A percentile compares a stretch with the other conserved stretches of the same genome.
These are phyloP conservation scores for Phaeotremella skinneri DNA, from an alignment of 768 basidiomycete genomes.

Conservation along the genomic window DNA sequence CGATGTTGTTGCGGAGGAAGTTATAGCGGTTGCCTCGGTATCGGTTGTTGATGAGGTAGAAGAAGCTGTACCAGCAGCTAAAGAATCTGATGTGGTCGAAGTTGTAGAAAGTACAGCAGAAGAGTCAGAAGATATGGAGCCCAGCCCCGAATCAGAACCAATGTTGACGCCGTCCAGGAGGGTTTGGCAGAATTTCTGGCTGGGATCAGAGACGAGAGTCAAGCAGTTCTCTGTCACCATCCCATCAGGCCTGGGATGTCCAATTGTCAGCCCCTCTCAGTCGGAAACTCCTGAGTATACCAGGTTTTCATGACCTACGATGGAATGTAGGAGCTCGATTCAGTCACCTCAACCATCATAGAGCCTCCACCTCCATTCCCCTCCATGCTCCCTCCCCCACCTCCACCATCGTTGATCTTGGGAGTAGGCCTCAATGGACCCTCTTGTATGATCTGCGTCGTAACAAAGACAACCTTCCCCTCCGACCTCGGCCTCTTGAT, in stretches of 20 bases:
- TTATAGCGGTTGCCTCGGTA: background rate
- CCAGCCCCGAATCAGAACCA: slow-evolving; percentile 1
- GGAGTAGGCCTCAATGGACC: no score
- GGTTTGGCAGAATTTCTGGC: slow-evolving; percentile 28
- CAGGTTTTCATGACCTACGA: background rate
- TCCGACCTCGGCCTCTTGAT: background rate
- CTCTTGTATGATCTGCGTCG: background rate
- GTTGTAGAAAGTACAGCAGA: slow-evolving; percentile 1
- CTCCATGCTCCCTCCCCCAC: background rate
- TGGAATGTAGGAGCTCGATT: background rate
- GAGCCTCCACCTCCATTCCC: background rate
- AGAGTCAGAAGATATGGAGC: background rate
- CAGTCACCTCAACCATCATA: background rate
- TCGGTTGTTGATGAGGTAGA: background rate
- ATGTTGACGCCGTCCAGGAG: slow-evolving; percentile 14
- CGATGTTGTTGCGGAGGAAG: background rate
- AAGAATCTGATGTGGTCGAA: background rate
- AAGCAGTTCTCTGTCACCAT: slow-evolving; percentile 31
- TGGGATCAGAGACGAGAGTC: slow-evolving; percentile 24
- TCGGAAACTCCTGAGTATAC: background rate
- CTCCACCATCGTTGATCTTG: background rate
- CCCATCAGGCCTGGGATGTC: slow-evolving; percentile 13
- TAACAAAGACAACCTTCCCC: background rate
- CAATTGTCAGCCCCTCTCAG: no score
- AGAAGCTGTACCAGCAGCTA: background rate